phyloP scores from a whole-genome alignment of 345 rosid species.

The Cochlearia excelsa region DNA sequence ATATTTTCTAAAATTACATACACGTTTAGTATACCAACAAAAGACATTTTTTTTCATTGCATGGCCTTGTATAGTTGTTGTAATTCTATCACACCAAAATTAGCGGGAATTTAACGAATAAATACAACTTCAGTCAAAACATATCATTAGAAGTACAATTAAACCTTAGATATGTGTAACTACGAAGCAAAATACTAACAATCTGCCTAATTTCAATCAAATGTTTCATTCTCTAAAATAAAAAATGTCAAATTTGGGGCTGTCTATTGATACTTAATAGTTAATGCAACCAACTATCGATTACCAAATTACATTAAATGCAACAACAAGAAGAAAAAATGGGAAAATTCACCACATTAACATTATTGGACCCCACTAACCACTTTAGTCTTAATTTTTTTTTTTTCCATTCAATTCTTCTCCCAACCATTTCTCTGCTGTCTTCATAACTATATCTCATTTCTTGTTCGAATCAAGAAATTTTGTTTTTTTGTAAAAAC shows the following conservation, averaged over 20 bases:
- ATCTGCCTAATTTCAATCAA: slow-evolving; percentile 1
- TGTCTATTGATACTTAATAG: slow-evolving; percentile 29
- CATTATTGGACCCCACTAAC: slow-evolving; percentile 18
- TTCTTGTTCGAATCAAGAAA: slow-evolving; percentile 31
- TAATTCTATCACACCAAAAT: too few relatives aligned
- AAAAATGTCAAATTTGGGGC: slow-evolving; percentile 11
- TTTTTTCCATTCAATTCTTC: slow-evolving; percentile 1
- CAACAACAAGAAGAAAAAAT: neutral
- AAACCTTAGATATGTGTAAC: neutral
- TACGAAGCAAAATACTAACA: slow-evolving; percentile 1
- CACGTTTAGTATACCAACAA: too few relatives aligned
- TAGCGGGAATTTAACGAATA: too few relatives aligned
- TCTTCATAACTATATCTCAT: slow-evolving; percentile 39
- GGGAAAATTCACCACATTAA: slow-evolving; percentile 22
- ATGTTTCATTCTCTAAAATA: neutral
- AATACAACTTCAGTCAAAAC: too few relatives aligned
- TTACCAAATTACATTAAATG: slow-evolving; percentile 37
- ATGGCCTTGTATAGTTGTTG: too few relatives aligned
- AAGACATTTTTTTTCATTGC: too few relatives aligned
- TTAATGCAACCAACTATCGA: slow-evolving; percentile 38
- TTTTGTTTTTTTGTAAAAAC: neutral
- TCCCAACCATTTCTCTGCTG: slow-evolving; percentile 41
- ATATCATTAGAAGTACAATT: too few relatives aligned
- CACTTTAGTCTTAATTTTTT: slow-evolving; percentile 12
- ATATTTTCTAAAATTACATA: too few relatives aligned